phyloP scores from a whole-genome alignment of 176 grass and related monocot genomes.

The Oryza nivara region DNA sequence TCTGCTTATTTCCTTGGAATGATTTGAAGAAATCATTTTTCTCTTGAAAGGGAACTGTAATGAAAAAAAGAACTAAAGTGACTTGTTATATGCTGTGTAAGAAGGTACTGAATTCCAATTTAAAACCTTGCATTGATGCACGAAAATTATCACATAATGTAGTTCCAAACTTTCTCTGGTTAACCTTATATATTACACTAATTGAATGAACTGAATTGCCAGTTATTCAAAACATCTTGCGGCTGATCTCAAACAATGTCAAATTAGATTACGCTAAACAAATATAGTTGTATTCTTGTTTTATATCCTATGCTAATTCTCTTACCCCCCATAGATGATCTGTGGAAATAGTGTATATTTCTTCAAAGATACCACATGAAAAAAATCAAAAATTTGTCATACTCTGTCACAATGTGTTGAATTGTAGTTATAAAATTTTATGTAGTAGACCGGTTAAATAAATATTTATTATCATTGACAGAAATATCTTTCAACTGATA shows the following conservation, averaged over 20 bases:
- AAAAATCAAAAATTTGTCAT: neutral
- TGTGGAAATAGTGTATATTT: neutral
- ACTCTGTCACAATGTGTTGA: neutral
- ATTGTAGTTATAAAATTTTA: neutral
- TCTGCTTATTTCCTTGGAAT: neutral
- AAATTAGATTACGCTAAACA: neutral
- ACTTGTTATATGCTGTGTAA: conserved; percentile 27
- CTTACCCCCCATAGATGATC: neutral
- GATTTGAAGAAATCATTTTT: neutral
- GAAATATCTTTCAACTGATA: neutral
- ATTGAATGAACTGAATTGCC: neutral
- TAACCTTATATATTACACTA: neutral
- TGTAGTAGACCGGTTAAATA: neutral
- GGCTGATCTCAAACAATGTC: neutral
- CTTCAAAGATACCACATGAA: neutral
- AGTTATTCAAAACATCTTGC: neutral
- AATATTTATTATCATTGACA: neutral
- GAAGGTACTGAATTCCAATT: neutral
- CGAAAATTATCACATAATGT: neutral
- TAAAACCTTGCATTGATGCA: neutral
- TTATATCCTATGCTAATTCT: neutral
- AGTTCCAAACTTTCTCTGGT: neutral
- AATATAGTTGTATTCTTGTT: neutral
- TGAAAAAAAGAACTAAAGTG: neutral
- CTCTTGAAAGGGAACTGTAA: conserved; percentile 1